Conservation (phyloP, 352 stramenopile genomes). For the Globisporangium heterothallicum region DNA sequence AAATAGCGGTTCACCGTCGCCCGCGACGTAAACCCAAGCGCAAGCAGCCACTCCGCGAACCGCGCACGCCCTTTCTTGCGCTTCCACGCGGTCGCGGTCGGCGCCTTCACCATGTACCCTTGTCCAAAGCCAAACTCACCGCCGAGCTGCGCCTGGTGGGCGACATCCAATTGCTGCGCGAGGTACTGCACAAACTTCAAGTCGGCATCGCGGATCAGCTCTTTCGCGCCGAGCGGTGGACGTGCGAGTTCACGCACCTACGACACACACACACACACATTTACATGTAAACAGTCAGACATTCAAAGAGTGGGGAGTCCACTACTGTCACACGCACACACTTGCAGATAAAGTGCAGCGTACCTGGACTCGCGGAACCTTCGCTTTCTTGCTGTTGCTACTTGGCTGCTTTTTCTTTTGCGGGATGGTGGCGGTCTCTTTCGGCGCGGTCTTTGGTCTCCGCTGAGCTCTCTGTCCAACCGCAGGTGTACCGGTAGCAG, state of each 20-base stretch:
- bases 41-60: slow-evolving; percentile 35
- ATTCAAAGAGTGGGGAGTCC: not conserved
- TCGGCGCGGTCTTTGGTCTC: slow-evolving; percentile 8
- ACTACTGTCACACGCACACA: not conserved
- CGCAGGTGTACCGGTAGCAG: not conserved
- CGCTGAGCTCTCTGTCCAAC: slow-evolving; percentile 3
- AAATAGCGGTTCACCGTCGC: slow-evolving; percentile 26
- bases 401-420: not conserved
- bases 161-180: slow-evolving; percentile 35
- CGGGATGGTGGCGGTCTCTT: not conserved
- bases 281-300: not conserved
- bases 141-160: slow-evolving; percentile 40
- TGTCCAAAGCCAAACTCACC: slow-evolving; percentile 48
- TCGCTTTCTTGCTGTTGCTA: slow-evolving; percentile 3
- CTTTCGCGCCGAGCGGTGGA: slow-evolving; percentile 21
- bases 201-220: slow-evolving; percentile 39
- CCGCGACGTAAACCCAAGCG: slow-evolving; percentile 48
- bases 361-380: slow-evolving; percentile 4
- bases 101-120: slow-evolving; percentile 50
- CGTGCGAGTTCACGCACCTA: not conserved
- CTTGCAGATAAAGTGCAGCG: not conserved
- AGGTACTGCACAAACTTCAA: slow-evolving; percentile 54
- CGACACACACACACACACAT: not conserved
- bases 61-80: slow-evolving; percentile 24
- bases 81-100: slow-evolving; percentile 24